Conservation (phyloP, 2,329 filamentous ascomycete species). For the Colletotrichum trifolii region DNA sequence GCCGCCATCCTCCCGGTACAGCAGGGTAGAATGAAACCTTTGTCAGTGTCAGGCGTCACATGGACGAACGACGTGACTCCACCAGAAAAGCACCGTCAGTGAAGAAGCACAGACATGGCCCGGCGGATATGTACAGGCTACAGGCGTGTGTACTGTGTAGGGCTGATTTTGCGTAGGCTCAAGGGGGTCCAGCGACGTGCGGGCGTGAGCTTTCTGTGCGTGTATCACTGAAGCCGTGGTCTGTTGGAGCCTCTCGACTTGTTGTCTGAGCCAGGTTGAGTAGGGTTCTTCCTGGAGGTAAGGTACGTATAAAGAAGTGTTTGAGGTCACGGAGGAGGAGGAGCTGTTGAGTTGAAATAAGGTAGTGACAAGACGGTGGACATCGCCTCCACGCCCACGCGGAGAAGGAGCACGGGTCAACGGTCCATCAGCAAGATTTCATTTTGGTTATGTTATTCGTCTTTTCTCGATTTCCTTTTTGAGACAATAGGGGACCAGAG, state of each 20-base stretch:
- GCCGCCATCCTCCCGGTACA: too few species aligned
- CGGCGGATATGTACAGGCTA: conserved; percentile 7
- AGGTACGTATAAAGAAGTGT: too few species aligned
- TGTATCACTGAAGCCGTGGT: too few species aligned
- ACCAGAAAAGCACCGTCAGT: conserved; percentile 24
- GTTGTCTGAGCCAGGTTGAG: too few species aligned
- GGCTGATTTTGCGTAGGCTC: conserved; percentile 33
- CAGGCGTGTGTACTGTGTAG: conserved; percentile 19
- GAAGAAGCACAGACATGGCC: conserved; percentile 24
- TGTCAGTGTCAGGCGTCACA: not conserved
- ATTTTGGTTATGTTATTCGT: not conserved
- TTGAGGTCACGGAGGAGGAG: too few species aligned
- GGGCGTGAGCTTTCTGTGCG: too few species aligned
- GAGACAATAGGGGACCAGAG: conserved; percentile 14
- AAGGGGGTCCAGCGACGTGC: not conserved
- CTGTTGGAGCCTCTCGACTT: too few species aligned
- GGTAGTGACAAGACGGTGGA: too few species aligned
- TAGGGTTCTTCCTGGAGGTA: too few species aligned
- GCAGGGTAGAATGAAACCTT: conserved; percentile 20
- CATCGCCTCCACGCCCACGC: not conserved
- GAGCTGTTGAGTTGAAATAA: too few species aligned
- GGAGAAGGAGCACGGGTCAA: conserved; percentile 1
- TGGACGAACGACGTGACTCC: conserved; percentile 1
- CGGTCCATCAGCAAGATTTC: too few species aligned
- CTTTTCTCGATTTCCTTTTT: not conserved